Conservation (phyloP, 169 alveolate genomes). For the Plasmodium cynomolgi region DNA sequence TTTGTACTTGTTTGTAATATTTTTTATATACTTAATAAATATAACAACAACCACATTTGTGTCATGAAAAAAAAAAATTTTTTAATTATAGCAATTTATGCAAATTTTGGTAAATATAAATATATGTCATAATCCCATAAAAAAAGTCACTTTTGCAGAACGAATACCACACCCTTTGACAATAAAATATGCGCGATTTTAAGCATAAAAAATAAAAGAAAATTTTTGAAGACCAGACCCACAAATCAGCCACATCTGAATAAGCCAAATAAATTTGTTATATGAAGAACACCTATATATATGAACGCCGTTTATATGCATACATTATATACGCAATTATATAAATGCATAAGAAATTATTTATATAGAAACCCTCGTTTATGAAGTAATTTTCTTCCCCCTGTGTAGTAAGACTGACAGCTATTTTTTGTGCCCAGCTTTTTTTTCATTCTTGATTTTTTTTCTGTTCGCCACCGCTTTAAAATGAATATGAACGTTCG, state of each 20-base stretch:
- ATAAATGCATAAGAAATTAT: background rate
- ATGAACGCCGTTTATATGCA: background rate
- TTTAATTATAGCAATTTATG: background rate
- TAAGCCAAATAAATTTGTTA: background rate
- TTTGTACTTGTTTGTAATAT: too few relatives aligned
- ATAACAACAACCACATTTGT: background rate
- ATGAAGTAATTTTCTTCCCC: background rate
- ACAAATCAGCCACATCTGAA: background rate
- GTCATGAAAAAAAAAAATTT: background rate
- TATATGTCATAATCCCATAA: background rate
- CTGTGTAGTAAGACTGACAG: background rate
- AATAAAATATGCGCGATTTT: background rate
- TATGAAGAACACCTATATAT: background rate
- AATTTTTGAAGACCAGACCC: background rate
- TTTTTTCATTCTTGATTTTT: background rate
- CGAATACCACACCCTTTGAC: background rate
- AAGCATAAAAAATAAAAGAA: too few relatives aligned
- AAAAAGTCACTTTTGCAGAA: background rate
- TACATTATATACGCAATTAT: background rate
- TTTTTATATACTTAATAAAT: background rate
- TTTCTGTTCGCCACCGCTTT: background rate
- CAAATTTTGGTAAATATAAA: background rate
- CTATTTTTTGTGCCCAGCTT: background rate
- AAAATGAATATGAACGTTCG: background rate
- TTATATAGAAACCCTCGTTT: background rate